These are phyloP conservation scores for Carex kokanica DNA, from an alignment of 176 grass and related monocot genomes.

Conservation along the genomic window DNA sequence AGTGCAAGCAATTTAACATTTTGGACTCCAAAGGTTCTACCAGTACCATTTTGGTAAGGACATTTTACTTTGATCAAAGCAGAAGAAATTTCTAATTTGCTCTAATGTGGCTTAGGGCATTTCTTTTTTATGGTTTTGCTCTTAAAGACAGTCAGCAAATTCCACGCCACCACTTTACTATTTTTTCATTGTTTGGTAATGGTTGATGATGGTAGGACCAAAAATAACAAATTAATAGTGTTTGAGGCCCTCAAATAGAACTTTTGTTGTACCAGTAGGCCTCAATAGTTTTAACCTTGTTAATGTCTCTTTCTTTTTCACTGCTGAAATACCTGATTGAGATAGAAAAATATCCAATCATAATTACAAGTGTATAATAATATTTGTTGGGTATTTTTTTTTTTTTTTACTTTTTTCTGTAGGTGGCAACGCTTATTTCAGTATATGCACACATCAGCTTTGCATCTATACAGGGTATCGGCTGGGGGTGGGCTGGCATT, in stretches of 20 bases:
- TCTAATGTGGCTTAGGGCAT: not conserved
- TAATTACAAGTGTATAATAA: not conserved
- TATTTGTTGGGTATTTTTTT: not conserved
- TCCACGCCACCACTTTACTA: not conserved
- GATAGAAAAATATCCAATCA: not conserved
- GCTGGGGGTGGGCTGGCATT: constrained; percentile 73
- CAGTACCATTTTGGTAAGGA: not conserved
- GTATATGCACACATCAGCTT: constrained; percentile 69
- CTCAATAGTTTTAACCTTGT: not conserved
- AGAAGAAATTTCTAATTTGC: not conserved
- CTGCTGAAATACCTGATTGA: not conserved
- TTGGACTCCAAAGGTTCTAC: not conserved
- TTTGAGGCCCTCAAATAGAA: not conserved
- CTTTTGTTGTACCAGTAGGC: not conserved
- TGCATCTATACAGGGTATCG: constrained; percentile 60
- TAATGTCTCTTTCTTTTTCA: not conserved
- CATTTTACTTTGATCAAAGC: not conserved
- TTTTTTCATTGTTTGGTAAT: not conserved
- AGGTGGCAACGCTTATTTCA: constrained; percentile 75
- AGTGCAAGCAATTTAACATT: not conserved
- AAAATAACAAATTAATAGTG: not conserved
- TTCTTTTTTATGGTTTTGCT: not conserved
- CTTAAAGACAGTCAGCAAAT: not conserved
- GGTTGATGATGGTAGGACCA: not conserved
- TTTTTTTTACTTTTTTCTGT: not conserved